Conservation (phyloP, 495 filamentous ascomycete genomes). For the Neurospora africana region DNA sequence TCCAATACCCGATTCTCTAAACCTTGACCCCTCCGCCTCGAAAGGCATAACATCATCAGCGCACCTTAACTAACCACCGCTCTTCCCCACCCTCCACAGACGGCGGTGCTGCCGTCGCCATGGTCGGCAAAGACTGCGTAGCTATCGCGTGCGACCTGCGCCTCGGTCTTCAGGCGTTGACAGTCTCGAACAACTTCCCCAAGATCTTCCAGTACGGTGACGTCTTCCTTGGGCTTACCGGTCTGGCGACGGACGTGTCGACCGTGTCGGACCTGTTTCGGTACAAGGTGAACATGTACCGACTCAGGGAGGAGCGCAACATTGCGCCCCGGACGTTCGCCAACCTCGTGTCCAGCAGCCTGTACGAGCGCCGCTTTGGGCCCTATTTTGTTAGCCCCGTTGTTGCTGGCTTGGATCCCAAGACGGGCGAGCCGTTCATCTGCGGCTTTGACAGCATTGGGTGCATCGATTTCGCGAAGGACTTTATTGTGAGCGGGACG, state of each 20-base stretch:
- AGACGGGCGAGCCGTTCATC: conserved; percentile 88
- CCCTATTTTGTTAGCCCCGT: conserved; percentile 94
- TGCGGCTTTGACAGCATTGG: conserved; percentile 99
- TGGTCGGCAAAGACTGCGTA: conserved; percentile 99
- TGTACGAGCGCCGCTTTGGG: conserved; percentile 94
- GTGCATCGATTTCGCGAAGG: conserved; percentile 98
- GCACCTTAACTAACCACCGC: conserved; percentile 1
- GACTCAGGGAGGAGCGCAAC: conserved; percentile 89
- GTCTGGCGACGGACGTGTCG: conserved; percentile 87
- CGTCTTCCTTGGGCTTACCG: conserved; percentile 93
- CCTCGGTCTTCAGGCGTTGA: conserved; percentile 91
- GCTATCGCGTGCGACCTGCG: conserved; percentile 98
- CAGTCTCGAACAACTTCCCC: conserved; percentile 98
- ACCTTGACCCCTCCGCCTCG: neutral
- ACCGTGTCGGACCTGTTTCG: conserved; percentile 96
- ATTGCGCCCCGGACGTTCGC: conserved; percentile 91
- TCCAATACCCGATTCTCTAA: neutral
- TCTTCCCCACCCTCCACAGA: conserved; percentile 39
- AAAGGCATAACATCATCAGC: neutral
- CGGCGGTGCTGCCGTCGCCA: conserved; percentile 92
- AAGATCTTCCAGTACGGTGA: conserved; percentile 98
- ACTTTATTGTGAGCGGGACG: conserved; percentile 96
- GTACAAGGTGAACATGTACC: conserved; percentile 99
- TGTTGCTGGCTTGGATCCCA: conserved; percentile 85
- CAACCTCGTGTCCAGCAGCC: conserved; percentile 77